These are phyloP conservation scores for Erigeron philadelphicus DNA, from an alignment of 140 eudicot genomes.

Conservation along the genomic window DNA sequence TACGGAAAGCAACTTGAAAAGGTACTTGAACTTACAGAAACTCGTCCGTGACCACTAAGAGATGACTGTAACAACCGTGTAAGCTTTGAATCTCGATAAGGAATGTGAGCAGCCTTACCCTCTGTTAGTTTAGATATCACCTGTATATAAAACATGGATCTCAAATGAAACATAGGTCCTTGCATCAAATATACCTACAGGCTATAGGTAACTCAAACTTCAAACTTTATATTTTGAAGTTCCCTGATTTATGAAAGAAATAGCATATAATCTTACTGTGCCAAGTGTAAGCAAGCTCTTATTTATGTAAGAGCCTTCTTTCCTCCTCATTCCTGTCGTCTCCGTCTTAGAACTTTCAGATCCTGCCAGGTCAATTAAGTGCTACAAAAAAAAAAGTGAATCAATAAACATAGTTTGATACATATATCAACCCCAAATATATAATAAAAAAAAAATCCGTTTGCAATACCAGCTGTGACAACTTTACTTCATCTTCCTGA, in stretches of 20 bases:
- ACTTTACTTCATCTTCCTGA: constrained; percentile 62
- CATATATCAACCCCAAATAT: constrained; percentile 18
- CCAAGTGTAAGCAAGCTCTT: constrained; percentile 89
- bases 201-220: not conserved
- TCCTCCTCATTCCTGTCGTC: constrained; percentile 78
- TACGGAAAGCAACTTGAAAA: not conserved
- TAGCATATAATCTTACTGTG: constrained; percentile 47
- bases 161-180: not conserved
- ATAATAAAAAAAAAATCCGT: constrained; percentile 1
- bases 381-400: constrained; percentile 46
- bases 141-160: constrained; percentile 28
- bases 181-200: not conserved
- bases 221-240: not conserved
- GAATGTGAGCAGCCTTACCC: constrained; percentile 71
- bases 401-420: constrained; percentile 4
- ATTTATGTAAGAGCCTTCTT: constrained; percentile 84
- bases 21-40: constrained; percentile 59
- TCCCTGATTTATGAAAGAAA: not conserved
- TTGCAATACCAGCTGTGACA: constrained; percentile 68
- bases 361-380: constrained; percentile 85
- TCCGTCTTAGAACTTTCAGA: constrained; percentile 85
- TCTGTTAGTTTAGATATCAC: constrained; percentile 83
- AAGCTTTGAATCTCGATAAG: constrained; percentile 84
- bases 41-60: constrained; percentile 89
- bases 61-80: constrained; percentile 83